Evolutionary conservation across 805 yeast species (phyloP).

Genomic region (Naumovozyma baii): DNA sequence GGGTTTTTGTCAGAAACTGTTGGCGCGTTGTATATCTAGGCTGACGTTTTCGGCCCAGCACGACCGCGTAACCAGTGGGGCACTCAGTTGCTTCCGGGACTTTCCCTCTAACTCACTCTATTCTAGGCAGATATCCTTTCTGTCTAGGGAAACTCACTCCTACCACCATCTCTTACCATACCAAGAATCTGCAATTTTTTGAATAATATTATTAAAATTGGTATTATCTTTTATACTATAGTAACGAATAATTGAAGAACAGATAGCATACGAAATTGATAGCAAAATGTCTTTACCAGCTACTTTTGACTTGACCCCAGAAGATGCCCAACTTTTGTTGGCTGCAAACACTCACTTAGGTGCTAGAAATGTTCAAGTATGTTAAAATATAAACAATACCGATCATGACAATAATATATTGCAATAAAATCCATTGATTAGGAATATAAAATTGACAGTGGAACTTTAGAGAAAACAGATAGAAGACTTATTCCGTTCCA

Average conservation of each 20-base stretch:
- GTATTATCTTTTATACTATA: not conserved
- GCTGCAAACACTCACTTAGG: conserved; percentile 99
- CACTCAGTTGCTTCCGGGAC: not conserved
- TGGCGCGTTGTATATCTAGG: no score
- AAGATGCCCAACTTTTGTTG: conserved; percentile 96
- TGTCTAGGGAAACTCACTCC: not conserved
- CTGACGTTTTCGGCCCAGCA: no score
- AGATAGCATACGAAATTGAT: conserved; percentile 21
- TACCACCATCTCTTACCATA: not conserved
- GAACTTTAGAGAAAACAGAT: no score
- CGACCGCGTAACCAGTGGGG: no score
- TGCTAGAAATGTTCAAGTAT: conserved; percentile 98
- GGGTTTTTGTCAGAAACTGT: no score
- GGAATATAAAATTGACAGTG: no score
- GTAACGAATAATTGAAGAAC: conserved; percentile 8
- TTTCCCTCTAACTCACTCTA: not conserved
- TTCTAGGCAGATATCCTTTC: not conserved
- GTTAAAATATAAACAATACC: conserved; percentile 30
- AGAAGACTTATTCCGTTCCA: no score
- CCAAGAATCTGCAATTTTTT: not conserved
- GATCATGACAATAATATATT: no score
- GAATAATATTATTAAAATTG: not conserved
- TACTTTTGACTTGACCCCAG: conserved; percentile 87
- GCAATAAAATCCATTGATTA: no score
- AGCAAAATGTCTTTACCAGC: conserved; percentile 71